Base-by-base conservation (phyloP, 495 filamentous ascomycete species). In the Penicillium atrosanguineum region DNA sequence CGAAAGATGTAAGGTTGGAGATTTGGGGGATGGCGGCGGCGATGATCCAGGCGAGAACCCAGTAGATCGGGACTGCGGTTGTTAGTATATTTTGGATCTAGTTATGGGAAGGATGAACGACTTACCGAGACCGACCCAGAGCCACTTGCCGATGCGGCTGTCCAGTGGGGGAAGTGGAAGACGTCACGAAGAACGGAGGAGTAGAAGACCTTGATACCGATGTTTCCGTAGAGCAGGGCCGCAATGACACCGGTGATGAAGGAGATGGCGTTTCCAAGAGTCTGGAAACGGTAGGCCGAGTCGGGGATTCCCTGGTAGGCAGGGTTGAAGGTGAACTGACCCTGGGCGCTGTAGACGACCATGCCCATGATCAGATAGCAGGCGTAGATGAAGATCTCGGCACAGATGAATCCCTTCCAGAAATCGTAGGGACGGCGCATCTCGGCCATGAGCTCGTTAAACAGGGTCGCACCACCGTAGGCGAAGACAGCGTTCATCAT, bases 381-480 rank as follows among this genome's bases (percentile, higher is more conserved):
- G 20, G 61, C 45, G 56, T 74, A 82, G 61, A 83, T 83, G 64
- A 82, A 81, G 34, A 71, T 67, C 58, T 83, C 71, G 20, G 79
- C 82, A 43, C 71, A 64, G 50, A 81, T 61, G 44, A 84, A 66
- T 4, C 74, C 79, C 63, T 85, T 86, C 77, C 77, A 80, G 65
- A 86, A 86, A 49, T 86, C 83, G 52, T 67, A 69, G 1, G 82
- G 82, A 38, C 79, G 76, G 29, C 80, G 76, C 81, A 85, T 87
- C 68, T 88, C 85, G 14, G 82, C 74, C 61, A 85, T 70, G 63
- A 88, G 83, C 55, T 85, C 83, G 48, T 80, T 75, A 68, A 85
- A 88, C 21, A 86, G 59, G 50, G 79, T 72, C 5, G 79, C 77
- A 18, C 82, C 83, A 36, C 81, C 82, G 56, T 83, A 86, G 1